Conservation (phyloP, 129 eudicot species). For the Lonicera japonica region DNA sequence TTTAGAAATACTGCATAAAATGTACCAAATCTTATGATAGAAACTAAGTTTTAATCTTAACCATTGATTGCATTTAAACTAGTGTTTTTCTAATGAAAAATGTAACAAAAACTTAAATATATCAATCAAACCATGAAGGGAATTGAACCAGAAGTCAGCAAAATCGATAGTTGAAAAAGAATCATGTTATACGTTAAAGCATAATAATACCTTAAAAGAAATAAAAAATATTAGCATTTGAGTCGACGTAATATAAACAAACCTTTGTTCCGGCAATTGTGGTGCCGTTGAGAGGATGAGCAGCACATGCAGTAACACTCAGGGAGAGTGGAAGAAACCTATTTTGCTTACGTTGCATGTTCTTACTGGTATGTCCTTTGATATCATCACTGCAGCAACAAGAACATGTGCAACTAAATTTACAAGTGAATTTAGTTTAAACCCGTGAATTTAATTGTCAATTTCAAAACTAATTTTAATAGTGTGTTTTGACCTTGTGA, state of each 20-base stretch:
- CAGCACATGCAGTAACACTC: slow-evolving; percentile 66
- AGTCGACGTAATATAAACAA: slow-evolving; percentile 4
- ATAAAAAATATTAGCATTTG: neutral
- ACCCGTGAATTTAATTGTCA: neutral
- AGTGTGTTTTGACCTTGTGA: too few species aligned
- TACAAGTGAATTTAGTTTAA: slow-evolving; percentile 14
- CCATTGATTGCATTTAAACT: neutral
- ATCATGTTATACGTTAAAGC: too few species aligned
- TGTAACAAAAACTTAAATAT: too few species aligned
- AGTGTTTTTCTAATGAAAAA: neutral
- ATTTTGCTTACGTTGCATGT: slow-evolving; percentile 38
- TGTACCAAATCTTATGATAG: neutral
- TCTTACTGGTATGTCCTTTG: slow-evolving; percentile 6
- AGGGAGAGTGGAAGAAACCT: slow-evolving; percentile 48
- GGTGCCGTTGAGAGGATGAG: slow-evolving; percentile 73
- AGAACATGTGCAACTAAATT: neutral
- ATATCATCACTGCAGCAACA: slow-evolving; percentile 47
- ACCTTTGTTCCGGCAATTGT: slow-evolving; percentile 91
- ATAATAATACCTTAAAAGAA: neutral
- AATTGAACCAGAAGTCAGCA: too few species aligned
- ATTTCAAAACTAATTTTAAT: too few species aligned
- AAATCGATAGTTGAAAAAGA: too few species aligned
- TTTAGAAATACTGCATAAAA: neutral
- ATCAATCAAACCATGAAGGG: too few species aligned
- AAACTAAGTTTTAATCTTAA: neutral